Conservation (phyloP, 768 basidiomycete genomes). For the Leucocoprinus leucothites region DNA sequence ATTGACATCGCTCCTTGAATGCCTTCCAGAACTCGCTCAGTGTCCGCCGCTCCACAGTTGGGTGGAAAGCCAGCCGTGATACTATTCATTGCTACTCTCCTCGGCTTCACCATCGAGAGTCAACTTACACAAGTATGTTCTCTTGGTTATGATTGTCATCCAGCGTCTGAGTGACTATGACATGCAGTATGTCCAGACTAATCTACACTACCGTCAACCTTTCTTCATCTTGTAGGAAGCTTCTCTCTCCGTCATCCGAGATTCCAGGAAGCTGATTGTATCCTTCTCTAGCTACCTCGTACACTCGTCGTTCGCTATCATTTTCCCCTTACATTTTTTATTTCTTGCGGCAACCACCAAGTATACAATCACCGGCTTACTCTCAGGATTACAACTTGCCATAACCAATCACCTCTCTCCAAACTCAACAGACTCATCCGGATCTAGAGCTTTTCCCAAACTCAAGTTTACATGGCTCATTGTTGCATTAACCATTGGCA, state of each 20-base stretch:
- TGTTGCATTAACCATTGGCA: constrained; percentile 47
- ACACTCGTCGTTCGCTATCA: constrained; percentile 74
- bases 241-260: background rate
- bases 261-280: background rate
- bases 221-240: constrained; percentile 79
- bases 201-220: constrained; percentile 77
- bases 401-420: constrained; percentile 46
- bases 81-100: constrained; percentile 56
- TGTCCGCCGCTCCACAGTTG: constrained; percentile 29
- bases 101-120: constrained; percentile 77
- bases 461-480: constrained; percentile 35
- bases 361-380: constrained; percentile 44
- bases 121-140: constrained; percentile 67
- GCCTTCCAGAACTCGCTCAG: constrained; percentile 21
- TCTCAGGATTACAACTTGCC: constrained; percentile 48
- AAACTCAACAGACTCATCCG: constrained; percentile 12
- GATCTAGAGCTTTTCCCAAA: constrained; percentile 34
- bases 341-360: constrained; percentile 53
- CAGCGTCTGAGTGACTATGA: constrained; percentile 4
- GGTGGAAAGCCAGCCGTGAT: constrained; percentile 47
- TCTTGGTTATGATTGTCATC: background rate
- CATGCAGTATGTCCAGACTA: constrained; percentile 73
- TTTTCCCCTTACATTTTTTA: constrained; percentile 80
- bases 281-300: constrained; percentile 66
- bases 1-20: constrained; percentile 18